A percentile compares a stretch with the other conserved stretches of the same genome.
phyloP scores from a whole-genome alignment of 495 filamentous ascomycete species.

The Opeltia flavorubescens region DNA sequence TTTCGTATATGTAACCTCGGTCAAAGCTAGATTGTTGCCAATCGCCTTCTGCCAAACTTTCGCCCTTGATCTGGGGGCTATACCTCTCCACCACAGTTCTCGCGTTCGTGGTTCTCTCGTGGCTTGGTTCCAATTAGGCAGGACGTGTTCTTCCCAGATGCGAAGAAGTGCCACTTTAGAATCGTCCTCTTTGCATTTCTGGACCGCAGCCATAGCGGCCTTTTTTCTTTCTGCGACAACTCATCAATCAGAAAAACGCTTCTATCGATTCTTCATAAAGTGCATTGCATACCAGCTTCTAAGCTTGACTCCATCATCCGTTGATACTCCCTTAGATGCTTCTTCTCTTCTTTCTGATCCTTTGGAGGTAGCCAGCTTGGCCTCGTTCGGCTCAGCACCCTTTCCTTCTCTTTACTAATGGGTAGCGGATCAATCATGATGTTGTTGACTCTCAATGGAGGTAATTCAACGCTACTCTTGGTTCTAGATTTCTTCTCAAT shows the following conservation, averaged over 20 bases:
- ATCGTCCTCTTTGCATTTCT: conserved; percentile 49
- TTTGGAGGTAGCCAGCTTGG: conserved; percentile 95
- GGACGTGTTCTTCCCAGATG: conserved; percentile 79
- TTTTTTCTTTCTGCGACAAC: conserved; percentile 28
- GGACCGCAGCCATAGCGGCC: conserved; percentile 34
- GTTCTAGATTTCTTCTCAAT: conserved; percentile 23
- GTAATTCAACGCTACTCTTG: conserved; percentile 50
- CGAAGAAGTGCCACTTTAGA: conserved; percentile 46
- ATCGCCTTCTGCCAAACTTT: conserved; percentile 75
- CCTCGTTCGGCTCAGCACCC: conserved; percentile 74
- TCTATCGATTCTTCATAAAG: not conserved
- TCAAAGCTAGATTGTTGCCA: conserved; percentile 75
- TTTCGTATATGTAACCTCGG: conserved; percentile 59
- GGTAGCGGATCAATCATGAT: conserved; percentile 95
- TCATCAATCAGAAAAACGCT: not conserved
- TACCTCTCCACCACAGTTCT: conserved; percentile 88
- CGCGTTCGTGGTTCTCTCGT: conserved; percentile 61
- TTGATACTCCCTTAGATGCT: conserved; percentile 83
- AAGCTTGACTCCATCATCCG: conserved; percentile 76
- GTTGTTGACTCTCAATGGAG: conserved; percentile 72
- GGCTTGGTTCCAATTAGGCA: conserved; percentile 73
- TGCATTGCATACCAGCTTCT: conserved; percentile 44
- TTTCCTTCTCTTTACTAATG: conserved; percentile 92
- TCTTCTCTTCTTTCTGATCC: conserved; percentile 80
- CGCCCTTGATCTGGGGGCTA: conserved; percentile 68